These are phyloP conservation scores for Populus hybrid DNA, from an alignment of 441 rosid species.

Conservation along the genomic window DNA sequence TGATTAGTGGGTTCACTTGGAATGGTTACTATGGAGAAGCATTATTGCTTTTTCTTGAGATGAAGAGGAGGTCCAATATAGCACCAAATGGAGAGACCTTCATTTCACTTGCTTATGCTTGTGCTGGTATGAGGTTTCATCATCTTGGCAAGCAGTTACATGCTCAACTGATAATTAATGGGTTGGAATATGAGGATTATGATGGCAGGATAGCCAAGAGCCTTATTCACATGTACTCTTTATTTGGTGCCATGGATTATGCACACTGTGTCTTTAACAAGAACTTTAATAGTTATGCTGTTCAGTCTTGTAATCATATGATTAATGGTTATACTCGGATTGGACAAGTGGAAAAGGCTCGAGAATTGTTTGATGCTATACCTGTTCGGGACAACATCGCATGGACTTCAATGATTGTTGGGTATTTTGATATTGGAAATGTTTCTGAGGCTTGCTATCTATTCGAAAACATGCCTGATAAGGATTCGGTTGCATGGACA, in stretches of 20 bases:
- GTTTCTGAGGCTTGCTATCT: conserved; percentile 44
- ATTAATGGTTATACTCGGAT: conserved; percentile 49
- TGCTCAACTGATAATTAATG: conserved; percentile 42
- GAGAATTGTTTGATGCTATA: conserved; percentile 41
- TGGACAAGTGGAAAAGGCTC: conserved; percentile 60
- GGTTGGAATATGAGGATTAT: conserved; percentile 44
- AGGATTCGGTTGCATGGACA: conserved; percentile 77
- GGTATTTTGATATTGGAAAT: conserved; percentile 51
- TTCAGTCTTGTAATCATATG: conserved; percentile 60
- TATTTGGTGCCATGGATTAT: conserved; percentile 50
- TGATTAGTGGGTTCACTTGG: conserved; percentile 82
- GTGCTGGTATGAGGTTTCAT: conserved; percentile 55
- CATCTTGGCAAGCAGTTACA: conserved; percentile 68
- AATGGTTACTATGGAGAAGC: conserved; percentile 69
- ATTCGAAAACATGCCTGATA: conserved; percentile 52
- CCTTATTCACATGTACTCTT: conserved; percentile 71
- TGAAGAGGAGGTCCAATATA: conserved; percentile 36
- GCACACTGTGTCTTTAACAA: conserved; percentile 43
- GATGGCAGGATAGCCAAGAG: conserved; percentile 67
- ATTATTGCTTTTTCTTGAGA: conserved; percentile 52
- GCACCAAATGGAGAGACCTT: conserved; percentile 67
- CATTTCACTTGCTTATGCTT: conserved; percentile 72
- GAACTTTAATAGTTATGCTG: conserved; percentile 25
- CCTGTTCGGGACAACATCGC: conserved; percentile 57
- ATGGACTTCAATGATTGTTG: conserved; percentile 80